Evolutionary conservation across 2,329 filamentous ascomycete genomes (phyloP).

Genomic region (Fusarium anguioides): DNA sequence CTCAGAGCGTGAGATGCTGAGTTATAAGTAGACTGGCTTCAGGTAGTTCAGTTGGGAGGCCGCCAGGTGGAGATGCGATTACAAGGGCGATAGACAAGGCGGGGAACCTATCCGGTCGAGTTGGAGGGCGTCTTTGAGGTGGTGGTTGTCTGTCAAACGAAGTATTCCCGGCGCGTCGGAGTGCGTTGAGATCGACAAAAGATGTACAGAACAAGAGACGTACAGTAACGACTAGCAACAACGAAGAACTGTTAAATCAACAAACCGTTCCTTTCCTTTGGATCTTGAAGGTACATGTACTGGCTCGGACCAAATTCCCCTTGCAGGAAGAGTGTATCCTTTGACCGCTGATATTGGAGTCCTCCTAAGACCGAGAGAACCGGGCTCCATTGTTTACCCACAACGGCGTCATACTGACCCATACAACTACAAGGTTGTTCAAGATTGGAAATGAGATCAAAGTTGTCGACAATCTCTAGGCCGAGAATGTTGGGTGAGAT

Average conservation of each 20-base stretch:
- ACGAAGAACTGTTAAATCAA: not conserved
- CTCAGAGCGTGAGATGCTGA: constrained; percentile 4
- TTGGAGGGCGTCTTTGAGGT: constrained; percentile 5
- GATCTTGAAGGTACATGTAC: not conserved
- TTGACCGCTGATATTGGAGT: constrained; percentile 13
- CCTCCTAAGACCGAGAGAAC: constrained; percentile 16
- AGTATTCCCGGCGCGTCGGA: not conserved
- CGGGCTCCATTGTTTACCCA: constrained; percentile 36
- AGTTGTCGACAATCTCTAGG: not conserved
- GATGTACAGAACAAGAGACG: not conserved
- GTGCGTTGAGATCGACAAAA: not conserved
- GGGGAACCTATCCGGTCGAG: constrained; percentile 11
- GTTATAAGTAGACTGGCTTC: constrained; percentile 22
- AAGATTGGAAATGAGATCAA: constrained; percentile 5
- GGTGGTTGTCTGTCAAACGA: not conserved
- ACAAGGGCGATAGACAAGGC: constrained; percentile 7
- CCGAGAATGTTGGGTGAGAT: not conserved
- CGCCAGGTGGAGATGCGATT: constrained; percentile 21
- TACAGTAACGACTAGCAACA: constrained; percentile 13
- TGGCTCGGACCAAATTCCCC: not conserved
- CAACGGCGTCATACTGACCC: constrained; percentile 36
- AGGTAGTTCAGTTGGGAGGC: constrained; percentile 23
- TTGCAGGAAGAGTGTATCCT: not conserved
- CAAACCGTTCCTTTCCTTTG: not conserved
- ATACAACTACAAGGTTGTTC: constrained; percentile 32